phyloP scores from a whole-genome alignment of 2,329 filamentous ascomycete species.

The Sporothrix brasiliensis region DNA sequence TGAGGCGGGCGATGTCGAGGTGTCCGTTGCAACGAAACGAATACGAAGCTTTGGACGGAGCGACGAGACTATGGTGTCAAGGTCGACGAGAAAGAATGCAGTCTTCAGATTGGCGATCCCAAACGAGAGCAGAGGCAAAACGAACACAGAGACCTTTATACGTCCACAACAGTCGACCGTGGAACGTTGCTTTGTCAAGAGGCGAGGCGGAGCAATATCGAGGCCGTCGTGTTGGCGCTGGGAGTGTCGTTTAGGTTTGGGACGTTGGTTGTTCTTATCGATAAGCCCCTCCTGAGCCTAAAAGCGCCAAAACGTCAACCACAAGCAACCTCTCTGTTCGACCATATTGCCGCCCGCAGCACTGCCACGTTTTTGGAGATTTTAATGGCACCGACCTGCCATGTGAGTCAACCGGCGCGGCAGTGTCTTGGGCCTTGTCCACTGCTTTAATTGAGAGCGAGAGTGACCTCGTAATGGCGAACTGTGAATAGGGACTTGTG shows the following conservation, averaged over 20 bases:
- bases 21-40: neutral
- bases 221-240: conserved; percentile 1
- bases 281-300: conserved; percentile 28
- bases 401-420: conserved; percentile 30
- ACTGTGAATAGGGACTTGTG: neutral
- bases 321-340: too few relatives aligned
- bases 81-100: neutral
- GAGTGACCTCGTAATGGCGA: neutral
- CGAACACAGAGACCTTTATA: neutral
- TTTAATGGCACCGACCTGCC: conserved; percentile 8
- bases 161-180: neutral
- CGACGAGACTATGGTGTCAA: neutral
- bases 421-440: too few relatives aligned
- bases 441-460: neutral
- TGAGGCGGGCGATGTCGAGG: neutral
- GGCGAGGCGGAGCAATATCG: conserved; percentile 13
- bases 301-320: neutral
- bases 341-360: neutral
- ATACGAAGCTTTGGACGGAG: neutral
- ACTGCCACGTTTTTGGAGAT: conserved; percentile 22
- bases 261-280: conserved; percentile 27
- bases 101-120: too few relatives aligned
- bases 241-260: too few relatives aligned
- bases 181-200: neutral
- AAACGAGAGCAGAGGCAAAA: neutral